phyloP scores from a whole-genome alignment of 2,329 filamentous ascomycete genomes.

The Trichoderma breve region DNA sequence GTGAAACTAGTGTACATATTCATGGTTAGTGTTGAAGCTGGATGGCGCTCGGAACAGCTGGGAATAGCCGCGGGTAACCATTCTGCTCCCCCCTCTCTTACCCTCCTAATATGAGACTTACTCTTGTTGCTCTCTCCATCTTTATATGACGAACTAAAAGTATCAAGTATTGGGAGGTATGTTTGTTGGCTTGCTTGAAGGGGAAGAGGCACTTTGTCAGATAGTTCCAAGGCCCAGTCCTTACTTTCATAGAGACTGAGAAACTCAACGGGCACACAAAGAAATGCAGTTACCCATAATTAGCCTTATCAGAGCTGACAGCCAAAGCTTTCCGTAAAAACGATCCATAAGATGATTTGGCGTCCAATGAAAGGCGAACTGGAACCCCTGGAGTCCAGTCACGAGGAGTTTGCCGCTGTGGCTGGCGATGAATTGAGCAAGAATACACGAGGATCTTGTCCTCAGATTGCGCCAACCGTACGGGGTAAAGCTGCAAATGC shows the following conservation, averaged over 20 bases:
- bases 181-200: not conserved
- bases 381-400: not conserved
- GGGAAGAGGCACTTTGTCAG: not conserved
- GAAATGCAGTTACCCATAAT: not conserved
- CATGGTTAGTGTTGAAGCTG: not conserved
- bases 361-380: not conserved
- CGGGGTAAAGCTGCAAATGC: not conserved
- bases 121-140: not conserved
- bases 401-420: not conserved
- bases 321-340: not conserved
- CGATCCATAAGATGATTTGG: not conserved
- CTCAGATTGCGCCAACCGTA: not conserved
- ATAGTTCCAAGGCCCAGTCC: not conserved
- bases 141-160: not conserved
- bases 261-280: not conserved
- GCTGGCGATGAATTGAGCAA: not conserved
- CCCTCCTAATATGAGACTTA: not conserved
- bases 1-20: not conserved
- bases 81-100: not conserved
- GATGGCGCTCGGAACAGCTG: not conserved
- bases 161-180: not conserved
- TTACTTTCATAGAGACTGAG: not conserved
- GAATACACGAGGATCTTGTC: not conserved
- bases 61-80: not conserved
- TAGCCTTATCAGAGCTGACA: not conserved